These are phyloP conservation scores for Xylaria sp. DNA, from an alignment of 2,329 filamentous ascomycete genomes.

Conservation along the genomic window DNA sequence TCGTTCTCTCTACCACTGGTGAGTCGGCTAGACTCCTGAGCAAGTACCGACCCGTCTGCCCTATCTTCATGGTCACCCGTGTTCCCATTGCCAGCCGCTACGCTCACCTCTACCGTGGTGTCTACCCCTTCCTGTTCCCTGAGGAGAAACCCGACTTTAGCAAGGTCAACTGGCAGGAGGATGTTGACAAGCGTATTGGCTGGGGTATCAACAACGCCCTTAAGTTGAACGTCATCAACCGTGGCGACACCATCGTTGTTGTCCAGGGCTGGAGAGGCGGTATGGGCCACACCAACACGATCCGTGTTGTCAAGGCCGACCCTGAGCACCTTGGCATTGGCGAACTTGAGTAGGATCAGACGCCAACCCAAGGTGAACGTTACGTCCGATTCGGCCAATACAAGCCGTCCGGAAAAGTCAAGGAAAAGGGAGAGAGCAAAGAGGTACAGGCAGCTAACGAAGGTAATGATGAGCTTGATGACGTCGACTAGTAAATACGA, in stretches of 20 bases:
- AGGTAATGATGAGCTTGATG: background rate
- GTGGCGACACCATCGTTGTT: slow-evolving; percentile 72
- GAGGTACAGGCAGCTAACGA: background rate
- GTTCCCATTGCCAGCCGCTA: slow-evolving; percentile 80
- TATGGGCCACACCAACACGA: slow-evolving; percentile 86
- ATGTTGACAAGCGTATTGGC: slow-evolving; percentile 95
- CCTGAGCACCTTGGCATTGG: slow-evolving; percentile 54
- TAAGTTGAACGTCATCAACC: slow-evolving; percentile 68
- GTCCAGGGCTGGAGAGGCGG: slow-evolving; percentile 90
- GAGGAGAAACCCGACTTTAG: slow-evolving; percentile 93
- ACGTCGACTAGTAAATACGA: background rate
- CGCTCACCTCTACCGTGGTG: slow-evolving; percentile 91
- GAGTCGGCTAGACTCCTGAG: slow-evolving; percentile 91
- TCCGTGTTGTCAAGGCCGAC: slow-evolving; percentile 59
- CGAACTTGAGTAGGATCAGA: slow-evolving; percentile 31
- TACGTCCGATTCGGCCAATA: background rate
- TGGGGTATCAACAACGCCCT: slow-evolving; percentile 90
- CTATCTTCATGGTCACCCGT: slow-evolving; percentile 98
- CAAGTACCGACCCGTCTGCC: slow-evolving; percentile 98
- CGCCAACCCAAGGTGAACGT: background rate
- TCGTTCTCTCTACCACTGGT: slow-evolving; percentile 93
- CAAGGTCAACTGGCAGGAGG: slow-evolving; percentile 94
- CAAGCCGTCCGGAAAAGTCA: background rate
- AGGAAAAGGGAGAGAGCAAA: background rate
- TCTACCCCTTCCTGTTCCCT: slow-evolving; percentile 94